phyloP scores from a whole-genome alignment of 805 yeast species.

The Candida endomychidarum region DNA sequence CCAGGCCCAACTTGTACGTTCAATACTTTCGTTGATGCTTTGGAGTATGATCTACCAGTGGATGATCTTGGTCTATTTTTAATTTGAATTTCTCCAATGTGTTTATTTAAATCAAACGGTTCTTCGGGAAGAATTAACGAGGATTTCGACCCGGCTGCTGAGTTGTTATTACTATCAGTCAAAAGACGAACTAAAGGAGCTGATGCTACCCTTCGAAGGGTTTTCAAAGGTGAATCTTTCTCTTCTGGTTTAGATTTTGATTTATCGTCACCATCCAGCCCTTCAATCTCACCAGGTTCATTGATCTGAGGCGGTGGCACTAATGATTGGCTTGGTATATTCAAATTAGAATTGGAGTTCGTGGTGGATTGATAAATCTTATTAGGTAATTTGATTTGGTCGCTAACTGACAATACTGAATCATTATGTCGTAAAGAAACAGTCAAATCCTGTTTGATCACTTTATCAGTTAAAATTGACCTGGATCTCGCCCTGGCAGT shows the following conservation, averaged over 20 bases:
- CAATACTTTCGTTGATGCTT: constrained; percentile 69
- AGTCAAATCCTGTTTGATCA: constrained; percentile 24
- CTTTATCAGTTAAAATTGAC: constrained; percentile 10
- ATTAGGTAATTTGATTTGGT: constrained; percentile 11
- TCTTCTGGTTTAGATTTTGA: background rate
- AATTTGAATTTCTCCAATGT: constrained; percentile 43
- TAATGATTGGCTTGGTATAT: background rate
- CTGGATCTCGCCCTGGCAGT: constrained; percentile 8
- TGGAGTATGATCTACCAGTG: constrained; percentile 63
- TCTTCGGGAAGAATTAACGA: constrained; percentile 18
- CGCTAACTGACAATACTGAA: constrained; percentile 26
- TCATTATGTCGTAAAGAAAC: constrained; percentile 43
- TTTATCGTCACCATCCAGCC: background rate
- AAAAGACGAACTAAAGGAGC: constrained; percentile 64
- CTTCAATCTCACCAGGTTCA: background rate
- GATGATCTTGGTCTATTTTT: constrained; percentile 37
- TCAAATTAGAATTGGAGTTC: constrained; percentile 7
- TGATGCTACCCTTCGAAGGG: constrained; percentile 74
- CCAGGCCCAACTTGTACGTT: constrained; percentile 82
- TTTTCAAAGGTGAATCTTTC: constrained; percentile 12
- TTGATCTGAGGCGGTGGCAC: background rate
- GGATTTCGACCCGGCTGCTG: constrained; percentile 7
- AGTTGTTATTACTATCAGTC: constrained; percentile 19
- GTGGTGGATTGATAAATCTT: constrained; percentile 9
- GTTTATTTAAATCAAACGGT: constrained; percentile 44